Evolutionary conservation across 305 asterid species (phyloP).

Genomic region (Plantago coronopus): DNA sequence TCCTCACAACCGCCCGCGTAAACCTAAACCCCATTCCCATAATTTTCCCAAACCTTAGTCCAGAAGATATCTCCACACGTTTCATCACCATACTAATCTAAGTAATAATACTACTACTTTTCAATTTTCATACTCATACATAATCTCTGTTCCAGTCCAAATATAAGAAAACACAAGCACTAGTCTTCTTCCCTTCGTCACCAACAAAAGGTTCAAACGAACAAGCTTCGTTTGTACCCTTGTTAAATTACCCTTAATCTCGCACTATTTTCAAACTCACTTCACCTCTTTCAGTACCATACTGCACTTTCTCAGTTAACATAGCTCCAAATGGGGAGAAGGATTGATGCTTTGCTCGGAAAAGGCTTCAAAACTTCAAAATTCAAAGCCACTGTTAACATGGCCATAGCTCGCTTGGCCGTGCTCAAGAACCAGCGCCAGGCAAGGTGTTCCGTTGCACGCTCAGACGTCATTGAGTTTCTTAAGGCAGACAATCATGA

Average conservation of each 20-base stretch:
- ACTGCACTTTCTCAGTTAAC: background rate
- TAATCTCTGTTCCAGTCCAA: background rate
- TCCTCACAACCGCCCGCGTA: conserved; percentile 10
- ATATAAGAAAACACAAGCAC: background rate
- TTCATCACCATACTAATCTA: background rate
- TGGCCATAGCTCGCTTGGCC: conserved; percentile 56
- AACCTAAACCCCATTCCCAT: background rate
- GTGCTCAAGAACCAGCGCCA: conserved; percentile 75
- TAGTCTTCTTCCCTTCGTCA: conserved; percentile 18
- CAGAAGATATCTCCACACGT: conserved; percentile 9
- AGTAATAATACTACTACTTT: background rate
- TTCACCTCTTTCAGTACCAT: background rate
- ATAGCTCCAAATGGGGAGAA: conserved; percentile 11
- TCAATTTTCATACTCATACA: conserved; percentile 10
- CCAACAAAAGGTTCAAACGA: conserved; percentile 18
- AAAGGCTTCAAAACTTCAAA: conserved; percentile 12
- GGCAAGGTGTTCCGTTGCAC: conserved; percentile 52
- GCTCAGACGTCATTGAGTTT: conserved; percentile 64
- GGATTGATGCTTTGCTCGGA: conserved; percentile 13
- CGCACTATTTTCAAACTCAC: background rate
- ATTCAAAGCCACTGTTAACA: conserved; percentile 35
- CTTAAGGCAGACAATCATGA: conserved; percentile 52
- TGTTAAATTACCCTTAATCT: conserved; percentile 1
- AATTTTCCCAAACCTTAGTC: background rate
- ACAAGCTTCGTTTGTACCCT: conserved; percentile 13